Evolutionary conservation across 305 asterid species (phyloP), one percentile per base, ranked within the genome.

Genomic region (Striga hermonthica): DNA sequence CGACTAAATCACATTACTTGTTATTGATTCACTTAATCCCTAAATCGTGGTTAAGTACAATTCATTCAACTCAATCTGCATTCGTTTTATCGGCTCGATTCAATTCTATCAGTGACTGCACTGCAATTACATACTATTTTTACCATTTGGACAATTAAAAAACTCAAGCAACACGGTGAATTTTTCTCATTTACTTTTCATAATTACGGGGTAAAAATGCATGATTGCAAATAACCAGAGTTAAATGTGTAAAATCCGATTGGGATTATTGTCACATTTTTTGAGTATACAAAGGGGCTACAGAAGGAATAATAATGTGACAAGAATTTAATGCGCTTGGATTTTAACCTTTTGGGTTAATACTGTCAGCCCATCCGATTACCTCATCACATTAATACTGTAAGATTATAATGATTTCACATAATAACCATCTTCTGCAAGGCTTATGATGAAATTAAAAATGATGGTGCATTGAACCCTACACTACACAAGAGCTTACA

Each of bases 391-490:
- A 22, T 54, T 47, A 60, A 44, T 16, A 38, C 52, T 68, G 66
- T 68, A 71, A 79, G 76, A 59, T 67, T 66, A 59, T 76, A 76
- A 82, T 82, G 58, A 82, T 82, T 82, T 82, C 84, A 62, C 77
- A 79, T 82, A 72, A 79, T 79, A 72, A 68, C 79, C 74, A 74
- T 82, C 73, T 22, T 74, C 82, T 79, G 82, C 79, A 82, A 74
- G 61, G 61, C 74, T 81, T 76, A 81, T 81, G 82, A 81, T 81
- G 86, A 70, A 73, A 71, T 55, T 75, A 67, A 66, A 22, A 78
- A 75, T 75, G 66, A 69, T 76, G 81, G 71, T 79, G 76, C 82
- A 76, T 76, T 79, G 72, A 76, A 81, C 82, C 82, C 86, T 74
- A 72, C 31, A 22, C 1, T 22, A 22, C 86, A 81, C 86, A 84